phyloP scores from a whole-genome alignment of 306 rosid genomes.

The Abrus pulchellus region DNA sequence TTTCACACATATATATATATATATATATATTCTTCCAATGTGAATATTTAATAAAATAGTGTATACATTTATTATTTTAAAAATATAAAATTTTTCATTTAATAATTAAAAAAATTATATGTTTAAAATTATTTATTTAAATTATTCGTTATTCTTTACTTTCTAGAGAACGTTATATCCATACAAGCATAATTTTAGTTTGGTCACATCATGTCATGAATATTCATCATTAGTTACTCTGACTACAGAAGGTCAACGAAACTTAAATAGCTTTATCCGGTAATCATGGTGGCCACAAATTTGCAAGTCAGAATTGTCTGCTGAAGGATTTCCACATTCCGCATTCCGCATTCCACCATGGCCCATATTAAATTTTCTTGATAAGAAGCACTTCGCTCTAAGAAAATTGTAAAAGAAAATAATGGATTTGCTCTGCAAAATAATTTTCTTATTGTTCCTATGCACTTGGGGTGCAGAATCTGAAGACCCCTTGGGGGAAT shows the following conservation, averaged over 20 bases:
- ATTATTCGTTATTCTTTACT: neutral
- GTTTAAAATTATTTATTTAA: no score
- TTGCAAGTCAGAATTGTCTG: constrained; percentile 55
- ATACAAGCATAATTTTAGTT: neutral
- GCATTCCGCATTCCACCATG: constrained; percentile 41
- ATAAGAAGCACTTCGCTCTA: constrained; percentile 35
- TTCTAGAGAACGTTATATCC: neutral
- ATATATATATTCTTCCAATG: no score
- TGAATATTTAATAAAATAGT: no score
- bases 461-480: constrained; percentile 55
- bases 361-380: constrained; percentile 14
- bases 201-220: neutral
- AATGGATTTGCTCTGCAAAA: constrained; percentile 47
- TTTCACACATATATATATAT: no score
- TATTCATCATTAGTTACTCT: neutral
- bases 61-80: no score
- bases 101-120: no score
- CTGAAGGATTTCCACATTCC: constrained; percentile 38
- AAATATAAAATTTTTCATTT: no score
- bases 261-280: neutral
- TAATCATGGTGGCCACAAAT: neutral
- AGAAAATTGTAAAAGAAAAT: neutral
- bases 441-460: constrained; percentile 52
- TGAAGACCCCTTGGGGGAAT: constrained; percentile 60
- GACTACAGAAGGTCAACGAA: constrained; percentile 29